Percentiles rank a stretch among this genome's conserved stretches.
phyloP scores from a whole-genome alignment of 129 eudicot species.

The Arctium minus region DNA sequence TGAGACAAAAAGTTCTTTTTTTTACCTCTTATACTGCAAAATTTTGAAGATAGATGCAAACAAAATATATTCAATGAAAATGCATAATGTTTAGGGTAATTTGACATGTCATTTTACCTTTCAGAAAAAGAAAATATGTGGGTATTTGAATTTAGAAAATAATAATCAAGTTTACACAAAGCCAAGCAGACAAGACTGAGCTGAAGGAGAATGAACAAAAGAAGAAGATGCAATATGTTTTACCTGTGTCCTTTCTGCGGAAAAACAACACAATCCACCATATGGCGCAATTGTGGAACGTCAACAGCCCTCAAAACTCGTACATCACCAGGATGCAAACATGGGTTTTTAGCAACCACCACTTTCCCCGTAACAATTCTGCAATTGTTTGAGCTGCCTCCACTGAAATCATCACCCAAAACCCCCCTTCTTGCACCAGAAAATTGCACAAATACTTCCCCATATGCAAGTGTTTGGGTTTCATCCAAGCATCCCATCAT shows the following conservation, averaged over 20 bases:
- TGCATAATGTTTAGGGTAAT: too few species aligned
- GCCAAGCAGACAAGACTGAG: too few species aligned
- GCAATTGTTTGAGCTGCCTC: neutral
- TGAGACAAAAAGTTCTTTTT: too few species aligned
- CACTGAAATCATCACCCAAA: constrained; percentile 22
- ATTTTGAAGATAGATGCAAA: too few species aligned
- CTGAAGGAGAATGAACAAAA: too few species aligned
- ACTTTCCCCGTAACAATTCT: constrained; percentile 43
- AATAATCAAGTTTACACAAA: too few species aligned
- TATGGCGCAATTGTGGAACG: constrained; percentile 59
- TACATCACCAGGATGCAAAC: constrained; percentile 85
- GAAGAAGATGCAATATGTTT: neutral
- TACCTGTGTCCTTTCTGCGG: constrained; percentile 73
- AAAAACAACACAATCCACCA: constrained; percentile 88
- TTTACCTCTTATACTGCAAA: too few species aligned
- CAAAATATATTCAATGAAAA: too few species aligned
- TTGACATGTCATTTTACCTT: too few species aligned
- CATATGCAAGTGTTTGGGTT: constrained; percentile 66
- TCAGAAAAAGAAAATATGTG: too few species aligned
- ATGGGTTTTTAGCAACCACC: constrained; percentile 84
- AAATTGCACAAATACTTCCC: constrained; percentile 77
- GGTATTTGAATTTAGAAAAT: neutral
- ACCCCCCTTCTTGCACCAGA: constrained; percentile 43
- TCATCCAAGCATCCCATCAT: constrained; percentile 97
- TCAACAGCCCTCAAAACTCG: constrained; percentile 60